These are phyloP conservation scores for Magnaporthales sp. DNA, from an alignment of 2,329 filamentous ascomycete genomes.

Conservation along the genomic window DNA sequence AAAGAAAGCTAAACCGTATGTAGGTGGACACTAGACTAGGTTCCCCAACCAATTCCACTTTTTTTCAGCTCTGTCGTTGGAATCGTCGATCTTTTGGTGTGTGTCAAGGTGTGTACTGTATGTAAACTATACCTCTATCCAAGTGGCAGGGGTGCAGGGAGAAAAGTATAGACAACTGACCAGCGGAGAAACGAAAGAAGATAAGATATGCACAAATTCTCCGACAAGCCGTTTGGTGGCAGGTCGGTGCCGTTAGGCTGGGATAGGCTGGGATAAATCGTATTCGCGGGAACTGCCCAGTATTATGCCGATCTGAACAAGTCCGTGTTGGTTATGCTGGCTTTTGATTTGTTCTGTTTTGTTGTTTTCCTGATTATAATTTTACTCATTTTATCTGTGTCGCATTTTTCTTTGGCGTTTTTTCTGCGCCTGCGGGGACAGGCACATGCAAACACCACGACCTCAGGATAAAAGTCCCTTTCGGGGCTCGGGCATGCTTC, in stretches of 20 bases:
- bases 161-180: background rate
- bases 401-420: background rate
- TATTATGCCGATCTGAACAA: background rate
- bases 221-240: background rate
- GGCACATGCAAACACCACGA: background rate
- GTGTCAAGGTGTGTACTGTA: too few species aligned
- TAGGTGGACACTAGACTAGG: background rate
- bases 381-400: background rate
- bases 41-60: background rate
- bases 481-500: background rate
- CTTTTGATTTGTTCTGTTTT: background rate
- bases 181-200: background rate
- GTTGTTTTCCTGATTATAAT: background rate
- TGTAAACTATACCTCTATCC: background rate
- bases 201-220: background rate
- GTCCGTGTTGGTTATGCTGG: background rate
- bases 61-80: background rate
- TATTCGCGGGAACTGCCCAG: too few species aligned
- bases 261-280: too few species aligned
- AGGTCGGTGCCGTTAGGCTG: background rate
- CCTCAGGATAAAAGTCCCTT: background rate
- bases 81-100: background rate
- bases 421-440: background rate
- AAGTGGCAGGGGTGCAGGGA: background rate
- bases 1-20: background rate